Evolutionary conservation across 345 rosid species (phyloP).

Genomic region (Eucalyptus melliodora): DNA sequence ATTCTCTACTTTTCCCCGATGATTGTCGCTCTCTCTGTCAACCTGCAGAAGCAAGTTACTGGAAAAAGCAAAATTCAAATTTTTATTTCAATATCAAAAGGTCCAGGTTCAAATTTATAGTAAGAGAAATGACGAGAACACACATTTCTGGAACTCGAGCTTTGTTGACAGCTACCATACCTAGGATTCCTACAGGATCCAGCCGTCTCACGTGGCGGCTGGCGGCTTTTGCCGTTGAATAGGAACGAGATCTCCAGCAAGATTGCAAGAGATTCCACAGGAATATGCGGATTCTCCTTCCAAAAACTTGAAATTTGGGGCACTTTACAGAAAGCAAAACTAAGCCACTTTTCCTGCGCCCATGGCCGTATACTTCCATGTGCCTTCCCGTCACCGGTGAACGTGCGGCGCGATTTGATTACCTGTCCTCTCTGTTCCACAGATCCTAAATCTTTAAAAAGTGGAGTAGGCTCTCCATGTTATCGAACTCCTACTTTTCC

Average conservation of each 20-base stretch:
- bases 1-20: not conserved
- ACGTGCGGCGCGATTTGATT: not conserved
- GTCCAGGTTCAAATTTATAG: not conserved
- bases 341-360: not conserved
- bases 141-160: not conserved
- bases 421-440: not conserved
- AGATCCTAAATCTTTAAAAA: not conserved
- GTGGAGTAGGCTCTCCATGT: not conserved
- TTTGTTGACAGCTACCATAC: not conserved
- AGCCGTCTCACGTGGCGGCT: not conserved
- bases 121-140: not conserved
- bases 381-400: not conserved
- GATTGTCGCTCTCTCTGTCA: not conserved
- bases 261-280: not conserved
- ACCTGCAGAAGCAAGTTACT: not conserved
- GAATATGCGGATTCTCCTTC: not conserved
- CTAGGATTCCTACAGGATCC: not conserved
- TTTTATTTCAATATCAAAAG: not conserved
- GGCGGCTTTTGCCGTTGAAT: not conserved
- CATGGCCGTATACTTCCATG: not conserved
- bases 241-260: not conserved
- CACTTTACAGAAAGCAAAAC: not conserved
- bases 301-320: not conserved
- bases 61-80: not conserved
- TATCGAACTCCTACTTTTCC: not conserved